phyloP scores from a whole-genome alignment of 176 grass and related monocot species.

The Hyparrhenia diplandra region DNA sequence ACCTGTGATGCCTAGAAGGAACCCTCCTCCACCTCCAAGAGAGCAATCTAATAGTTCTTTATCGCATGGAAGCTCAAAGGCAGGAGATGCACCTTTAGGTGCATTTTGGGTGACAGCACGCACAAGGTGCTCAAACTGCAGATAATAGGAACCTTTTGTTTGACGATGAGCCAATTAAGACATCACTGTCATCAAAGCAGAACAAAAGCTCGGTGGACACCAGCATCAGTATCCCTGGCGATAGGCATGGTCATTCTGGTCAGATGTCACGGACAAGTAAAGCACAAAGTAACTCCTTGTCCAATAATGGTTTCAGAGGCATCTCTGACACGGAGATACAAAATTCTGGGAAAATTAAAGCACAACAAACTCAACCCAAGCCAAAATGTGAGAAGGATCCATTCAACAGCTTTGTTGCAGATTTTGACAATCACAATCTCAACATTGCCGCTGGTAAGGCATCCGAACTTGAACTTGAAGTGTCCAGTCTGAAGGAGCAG shows the following conservation, averaged over 20 bases:
- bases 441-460: conserved; percentile 23
- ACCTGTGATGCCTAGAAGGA: conserved; percentile 56
- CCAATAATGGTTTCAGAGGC: conserved; percentile 24
- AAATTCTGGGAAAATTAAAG: conserved; percentile 36
- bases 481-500: conserved; percentile 67
- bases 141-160: conserved; percentile 45
- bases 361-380: conserved; percentile 25
- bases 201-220: conserved; percentile 33
- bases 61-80: conserved; percentile 35
- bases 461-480: conserved; percentile 52
- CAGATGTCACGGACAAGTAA: conserved; percentile 29
- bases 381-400: conserved; percentile 36
- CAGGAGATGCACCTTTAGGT: conserved; percentile 52
- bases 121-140: conserved; percentile 36
- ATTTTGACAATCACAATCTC: conserved; percentile 62
- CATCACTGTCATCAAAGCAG: conserved; percentile 39
- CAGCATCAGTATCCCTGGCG: conserved; percentile 26
- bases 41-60: conserved; percentile 47
- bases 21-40: conserved; percentile 62
- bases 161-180: conserved; percentile 49
- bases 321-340: conserved; percentile 33
- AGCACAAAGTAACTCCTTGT: conserved; percentile 25
- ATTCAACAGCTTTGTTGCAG: conserved; percentile 55
- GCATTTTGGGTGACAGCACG: conserved; percentile 71
- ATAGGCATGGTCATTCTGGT: conserved; percentile 34